phyloP scores from a whole-genome alignment of 2,329 filamentous ascomycete genomes.

The Plectosphaerella plurivora region DNA sequence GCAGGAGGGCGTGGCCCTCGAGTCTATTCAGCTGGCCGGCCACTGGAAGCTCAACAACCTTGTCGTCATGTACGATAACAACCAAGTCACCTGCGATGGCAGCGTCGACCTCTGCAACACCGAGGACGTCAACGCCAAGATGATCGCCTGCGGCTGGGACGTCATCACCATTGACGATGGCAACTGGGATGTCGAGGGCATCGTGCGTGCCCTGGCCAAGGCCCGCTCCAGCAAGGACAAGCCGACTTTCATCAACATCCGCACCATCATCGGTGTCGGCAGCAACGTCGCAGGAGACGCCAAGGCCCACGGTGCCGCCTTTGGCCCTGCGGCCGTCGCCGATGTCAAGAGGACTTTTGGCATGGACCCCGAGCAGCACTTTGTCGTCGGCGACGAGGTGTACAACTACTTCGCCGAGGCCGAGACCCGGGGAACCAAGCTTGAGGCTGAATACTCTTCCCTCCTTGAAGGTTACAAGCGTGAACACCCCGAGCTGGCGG shows the following conservation, averaged over 20 bases:
- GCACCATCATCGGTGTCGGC: constrained; percentile 50
- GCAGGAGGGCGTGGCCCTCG: constrained; percentile 50
- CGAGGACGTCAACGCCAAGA: constrained; percentile 51
- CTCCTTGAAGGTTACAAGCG: constrained; percentile 36
- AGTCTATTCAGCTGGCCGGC: constrained; percentile 49
- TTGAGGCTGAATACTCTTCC: constrained; percentile 41
- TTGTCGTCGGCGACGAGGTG: constrained; percentile 40
- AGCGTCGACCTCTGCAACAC: constrained; percentile 46
- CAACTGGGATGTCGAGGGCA: constrained; percentile 37
- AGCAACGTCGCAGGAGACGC: constrained; percentile 41
- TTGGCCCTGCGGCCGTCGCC: constrained; percentile 47
- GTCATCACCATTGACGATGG: constrained; percentile 48
- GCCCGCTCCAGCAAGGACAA: constrained; percentile 32
- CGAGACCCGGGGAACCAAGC: constrained; percentile 33
- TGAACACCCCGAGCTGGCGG: constrained; percentile 42
- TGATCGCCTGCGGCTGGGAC: constrained; percentile 47
- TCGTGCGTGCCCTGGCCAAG: constrained; percentile 38
- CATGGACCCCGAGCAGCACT: constrained; percentile 24
- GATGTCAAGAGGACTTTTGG: constrained; percentile 25
- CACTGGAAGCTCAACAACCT: constrained; percentile 48
- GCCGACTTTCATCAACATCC: constrained; percentile 53
- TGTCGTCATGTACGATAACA: constrained; percentile 53
- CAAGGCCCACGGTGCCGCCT: constrained; percentile 52
- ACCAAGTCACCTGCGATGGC: constrained; percentile 53
- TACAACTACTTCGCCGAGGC: constrained; percentile 45